Conservation (phyloP, 2,329 filamentous ascomycete genomes). For the Fusarium verticillioides region DNA sequence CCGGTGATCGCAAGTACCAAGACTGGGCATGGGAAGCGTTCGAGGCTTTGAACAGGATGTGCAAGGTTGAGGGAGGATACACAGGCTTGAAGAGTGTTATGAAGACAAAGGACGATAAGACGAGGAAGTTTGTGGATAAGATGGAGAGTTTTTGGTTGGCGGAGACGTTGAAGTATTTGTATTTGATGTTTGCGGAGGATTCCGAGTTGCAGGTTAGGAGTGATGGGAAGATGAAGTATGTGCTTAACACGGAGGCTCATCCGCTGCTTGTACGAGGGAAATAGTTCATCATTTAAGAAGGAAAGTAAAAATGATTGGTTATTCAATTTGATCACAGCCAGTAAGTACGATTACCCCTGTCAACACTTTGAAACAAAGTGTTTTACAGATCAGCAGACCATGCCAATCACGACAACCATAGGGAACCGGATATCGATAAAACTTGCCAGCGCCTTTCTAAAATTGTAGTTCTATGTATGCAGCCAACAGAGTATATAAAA, state of each 20-base stretch:
- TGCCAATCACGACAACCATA: fast-evolving
- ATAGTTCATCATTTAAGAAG: fast-evolving
- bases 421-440: fast-evolving
- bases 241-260: conserved; percentile 36
- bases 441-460: fast-evolving
- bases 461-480: no score
- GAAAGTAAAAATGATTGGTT: fast-evolving
- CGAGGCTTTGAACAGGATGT: conserved; percentile 7
- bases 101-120: not conserved
- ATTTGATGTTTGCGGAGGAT: conserved; percentile 35
- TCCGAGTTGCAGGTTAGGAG: conserved; percentile 25
- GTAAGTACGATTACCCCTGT: no score
- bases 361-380: no score
- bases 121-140: conserved; percentile 19
- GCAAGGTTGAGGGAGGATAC: conserved; percentile 15
- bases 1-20: conserved; percentile 26
- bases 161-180: conserved; percentile 38
- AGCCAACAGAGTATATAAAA: not conserved
- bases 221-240: conserved; percentile 32
- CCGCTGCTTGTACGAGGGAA: not conserved
- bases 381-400: no score
- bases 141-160: conserved; percentile 42
- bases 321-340: no score
- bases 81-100: conserved; percentile 18
- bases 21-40: conserved; percentile 35